Conservation (phyloP, 164 flowering plant genomes). For the Kingdonia uniflora region DNA sequence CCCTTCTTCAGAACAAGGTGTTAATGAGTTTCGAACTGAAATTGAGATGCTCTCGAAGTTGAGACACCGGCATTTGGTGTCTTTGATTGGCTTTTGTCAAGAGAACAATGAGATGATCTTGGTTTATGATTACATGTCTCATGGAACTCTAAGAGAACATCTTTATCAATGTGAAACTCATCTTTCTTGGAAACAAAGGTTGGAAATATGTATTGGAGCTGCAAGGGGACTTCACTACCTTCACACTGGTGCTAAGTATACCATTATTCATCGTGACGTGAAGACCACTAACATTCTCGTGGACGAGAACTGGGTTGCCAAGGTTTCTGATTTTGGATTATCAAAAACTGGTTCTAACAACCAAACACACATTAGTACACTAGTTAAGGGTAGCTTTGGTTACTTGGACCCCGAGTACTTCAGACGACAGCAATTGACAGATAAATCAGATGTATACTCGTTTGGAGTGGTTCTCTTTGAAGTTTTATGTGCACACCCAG, state of each 20-base stretch:
- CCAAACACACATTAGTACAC: constrained; percentile 40
- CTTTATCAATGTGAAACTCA: constrained; percentile 22
- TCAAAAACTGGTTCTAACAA: constrained; percentile 41
- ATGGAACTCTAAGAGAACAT: constrained; percentile 47
- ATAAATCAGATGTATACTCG: constrained; percentile 38
- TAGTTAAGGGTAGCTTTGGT: constrained; percentile 41
- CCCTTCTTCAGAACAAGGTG: constrained; percentile 60
- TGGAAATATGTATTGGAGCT: constrained; percentile 40
- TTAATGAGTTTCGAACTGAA: constrained; percentile 52
- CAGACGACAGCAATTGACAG: constrained; percentile 32
- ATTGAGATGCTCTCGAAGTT: constrained; percentile 56
- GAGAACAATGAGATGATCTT: constrained; percentile 44
- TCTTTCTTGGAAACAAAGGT: constrained; percentile 43
- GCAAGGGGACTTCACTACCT: constrained; percentile 45
- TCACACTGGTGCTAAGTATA: constrained; percentile 44
- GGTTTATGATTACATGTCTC: constrained; percentile 52
- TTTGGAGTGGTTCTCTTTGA: constrained; percentile 50
- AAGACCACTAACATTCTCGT: constrained; percentile 48
- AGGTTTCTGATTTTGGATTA: constrained; percentile 50
- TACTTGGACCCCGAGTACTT: constrained; percentile 45
- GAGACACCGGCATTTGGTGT: constrained; percentile 48
- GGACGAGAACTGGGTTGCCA: constrained; percentile 50
- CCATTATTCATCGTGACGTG: constrained; percentile 47
- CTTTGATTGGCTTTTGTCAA: constrained; percentile 43
- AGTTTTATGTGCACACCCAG: constrained; percentile 44